Evolutionary conservation across 2,329 filamentous ascomycete species (phyloP), one percentile per base, ranked within the genome.

Genomic region (Cladosporium sp.): DNA sequence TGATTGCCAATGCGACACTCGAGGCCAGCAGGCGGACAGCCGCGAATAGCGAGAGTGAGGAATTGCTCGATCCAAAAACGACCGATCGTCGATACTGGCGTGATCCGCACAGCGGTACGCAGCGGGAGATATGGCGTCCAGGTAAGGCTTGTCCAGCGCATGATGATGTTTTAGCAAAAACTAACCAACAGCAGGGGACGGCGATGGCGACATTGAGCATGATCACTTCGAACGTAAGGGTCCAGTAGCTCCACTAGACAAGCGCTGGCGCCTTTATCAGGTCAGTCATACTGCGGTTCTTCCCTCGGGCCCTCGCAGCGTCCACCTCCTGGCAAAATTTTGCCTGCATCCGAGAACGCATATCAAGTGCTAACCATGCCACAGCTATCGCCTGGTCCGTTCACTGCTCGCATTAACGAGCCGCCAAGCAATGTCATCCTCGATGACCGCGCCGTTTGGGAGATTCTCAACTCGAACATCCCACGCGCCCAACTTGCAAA

Each of bases 231-330:
- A 67, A 19, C 58, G 58, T 1, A 28, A 38, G 11, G 60, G 57
- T 8, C 57, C 56, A 7, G 43, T 52, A 10, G 53, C 61, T 28
- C 56, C 58, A 18, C 40, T 61, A 2, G 55, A 60, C 14, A 54
- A 63, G 2, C 68, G 68, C 6, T 73, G 70, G 69, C 71, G 70
- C 33, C 43, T 74, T 7, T 73, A 69, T 56, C 66, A 63, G 49
- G 60, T 63, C 54, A 49, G 57, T 46, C 22, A 28, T 7, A 28
- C 7, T 28, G 22, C 4, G 22, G 22, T 28, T 7, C 22, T 5
- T 5, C 7, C 4, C 22, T 28, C 22, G 22, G 22, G 22, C 22
- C 6, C 9, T 32, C 22, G 7, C 7, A 28, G 7, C 22, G 7
- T 28, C 22, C 5, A 28, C 4, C 22, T 28, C 22, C 22, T 5